These are phyloP conservation scores for Phytophthora rubi DNA, from an alignment of 352 stramenopile species.

Conservation along the genomic window DNA sequence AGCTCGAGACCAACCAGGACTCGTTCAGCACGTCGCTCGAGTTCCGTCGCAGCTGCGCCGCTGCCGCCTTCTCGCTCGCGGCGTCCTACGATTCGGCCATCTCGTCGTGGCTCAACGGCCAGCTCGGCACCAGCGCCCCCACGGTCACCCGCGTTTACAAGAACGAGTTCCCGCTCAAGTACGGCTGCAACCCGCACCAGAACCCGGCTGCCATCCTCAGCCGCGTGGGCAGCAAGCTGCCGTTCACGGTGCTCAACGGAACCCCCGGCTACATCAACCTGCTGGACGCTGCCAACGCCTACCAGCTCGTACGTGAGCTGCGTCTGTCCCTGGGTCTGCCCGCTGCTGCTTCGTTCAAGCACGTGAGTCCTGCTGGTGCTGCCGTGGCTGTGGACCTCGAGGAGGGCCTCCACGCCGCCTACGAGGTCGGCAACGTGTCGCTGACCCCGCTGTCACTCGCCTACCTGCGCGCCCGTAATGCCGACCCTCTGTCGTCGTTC, in stretches of 20 bases:
- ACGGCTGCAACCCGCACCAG: slow-evolving; percentile 99
- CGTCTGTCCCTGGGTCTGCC: slow-evolving; percentile 93
- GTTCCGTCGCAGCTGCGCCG: slow-evolving; percentile 86
- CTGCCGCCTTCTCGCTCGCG: slow-evolving; percentile 81
- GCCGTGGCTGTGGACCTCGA: slow-evolving; percentile 98
- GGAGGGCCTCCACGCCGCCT: slow-evolving; percentile 92
- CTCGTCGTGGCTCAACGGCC: slow-evolving; percentile 95
- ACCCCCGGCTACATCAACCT: slow-evolving; percentile 99
- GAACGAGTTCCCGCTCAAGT: slow-evolving; percentile 93
- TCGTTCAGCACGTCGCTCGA: slow-evolving; percentile 90
- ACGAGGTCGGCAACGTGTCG: slow-evolving; percentile 92
- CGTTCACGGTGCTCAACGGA: slow-evolving; percentile 91
- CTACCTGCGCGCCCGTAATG: slow-evolving; percentile 98
- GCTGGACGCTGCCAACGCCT: slow-evolving; percentile 99
- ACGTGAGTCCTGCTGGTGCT: slow-evolving; percentile 96
- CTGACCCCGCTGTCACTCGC: slow-evolving; percentile 96
- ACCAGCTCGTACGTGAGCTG: slow-evolving; percentile 98
- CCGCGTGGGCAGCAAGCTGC: slow-evolving; percentile 70
- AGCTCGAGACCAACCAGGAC: slow-evolving; percentile 91
- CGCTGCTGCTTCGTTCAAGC: slow-evolving; percentile 98
- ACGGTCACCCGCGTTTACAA: slow-evolving; percentile 96
- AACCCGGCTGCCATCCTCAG: slow-evolving; percentile 92
- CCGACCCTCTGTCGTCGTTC: slow-evolving; percentile 99
- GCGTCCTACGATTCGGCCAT: slow-evolving; percentile 98
- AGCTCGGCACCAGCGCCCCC: slow-evolving; percentile 77